Base-by-base conservation (phyloP, 768 basidiomycete genomes). In the Neoboletus brunneissimus region DNA sequence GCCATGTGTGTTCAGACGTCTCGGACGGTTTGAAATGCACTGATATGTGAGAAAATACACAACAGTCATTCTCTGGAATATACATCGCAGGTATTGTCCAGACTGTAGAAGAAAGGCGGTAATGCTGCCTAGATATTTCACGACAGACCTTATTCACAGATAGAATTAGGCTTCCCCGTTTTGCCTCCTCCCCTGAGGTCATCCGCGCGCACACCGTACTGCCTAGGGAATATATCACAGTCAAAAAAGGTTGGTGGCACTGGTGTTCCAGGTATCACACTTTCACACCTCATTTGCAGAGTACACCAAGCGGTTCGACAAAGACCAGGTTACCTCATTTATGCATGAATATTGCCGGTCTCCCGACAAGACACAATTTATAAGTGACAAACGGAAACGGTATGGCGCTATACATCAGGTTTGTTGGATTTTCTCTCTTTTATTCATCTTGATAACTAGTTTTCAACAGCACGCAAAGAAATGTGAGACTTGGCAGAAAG, bases 51-150 rank as follows among this genome's bases (percentile, higher is more conserved):
- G 52, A 20, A 58, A 53, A 38, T 35, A 37, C 2, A 23, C 48
- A 1, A 41, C 10, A 18, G 31, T 11, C 0, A 16, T 58, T n/a
- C 16, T 55, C 27, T 62, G 62, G 54, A 35, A 22, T 0, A 29
- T 62, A 7, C 60, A 56, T n/a, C 62, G 48, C 34, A 60, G 58
- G 40, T 64, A 56, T 41, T 64, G 63, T n/a, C 41, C 42, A 4
- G 40, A 22, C 16, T 59, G 49, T 22, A 38, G 27, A 48, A 6
- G 29, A 16, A n/a, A 37, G 22, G 32, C 15, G n/a, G 56, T 51
- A 51, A 22, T 40, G 1, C 35, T 32, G 23, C 12, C 10, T 8
- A 15, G 4, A 25, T 29, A 10, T 41, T 15, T 31, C 16, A 7
- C 25, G 16, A 44, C 9, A 35, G 8, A 16, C 23, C 23, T 23